Evolutionary conservation across 345 rosid species (phyloP), one percentile per base, ranked within the genome.

Genomic region (Sisymbrium irio): DNA sequence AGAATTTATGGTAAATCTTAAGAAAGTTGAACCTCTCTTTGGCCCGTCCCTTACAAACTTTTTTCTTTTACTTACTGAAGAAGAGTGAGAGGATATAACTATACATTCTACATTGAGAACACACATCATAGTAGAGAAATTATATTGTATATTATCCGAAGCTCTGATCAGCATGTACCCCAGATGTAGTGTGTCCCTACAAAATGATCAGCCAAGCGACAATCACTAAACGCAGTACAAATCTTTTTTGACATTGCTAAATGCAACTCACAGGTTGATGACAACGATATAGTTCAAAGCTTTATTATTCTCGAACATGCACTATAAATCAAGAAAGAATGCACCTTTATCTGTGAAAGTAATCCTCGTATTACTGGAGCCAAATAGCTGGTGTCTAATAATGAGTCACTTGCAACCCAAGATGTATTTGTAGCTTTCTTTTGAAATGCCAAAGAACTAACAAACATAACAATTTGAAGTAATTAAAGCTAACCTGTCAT

Each of bases 261-360:
- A 55, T 67, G 46, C 72, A 70, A 32, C 56, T 77, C 64, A 77
- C 71, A 69, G 20, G 56, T 14, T 27, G 71, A 11, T 50, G 60
- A 50, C 40, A 37, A 64, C 54, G 15, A 55, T 36, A 27, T 47
- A 69, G 46, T 28, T 63, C 28, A 76, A 47, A 57, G 71, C 46
- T 68, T 28, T 14, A 70, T 45, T 73, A 59, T 74, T 79, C 82
- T 75, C 83, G 75, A 89, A 81, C 81, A 80, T 69, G 72, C 72
- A 58, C 71, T 70, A 77, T 83, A 81, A 88, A 95, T 87, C 80
- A 89, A 87, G 81, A 87, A 87, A 85, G 84, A 80, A 95, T 91
- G 97, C 98, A 95, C 98, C 87, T 95, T 90, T 86, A 90, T n/a
- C 99, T 90, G 92, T 96, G 92, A 90, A 91, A 95, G 97, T 92